A percentile compares a stretch with the other conserved stretches of the same genome.
phyloP scores from a whole-genome alignment of 1,284 basidiomycete genomes.

The Xanthoconium separans region DNA sequence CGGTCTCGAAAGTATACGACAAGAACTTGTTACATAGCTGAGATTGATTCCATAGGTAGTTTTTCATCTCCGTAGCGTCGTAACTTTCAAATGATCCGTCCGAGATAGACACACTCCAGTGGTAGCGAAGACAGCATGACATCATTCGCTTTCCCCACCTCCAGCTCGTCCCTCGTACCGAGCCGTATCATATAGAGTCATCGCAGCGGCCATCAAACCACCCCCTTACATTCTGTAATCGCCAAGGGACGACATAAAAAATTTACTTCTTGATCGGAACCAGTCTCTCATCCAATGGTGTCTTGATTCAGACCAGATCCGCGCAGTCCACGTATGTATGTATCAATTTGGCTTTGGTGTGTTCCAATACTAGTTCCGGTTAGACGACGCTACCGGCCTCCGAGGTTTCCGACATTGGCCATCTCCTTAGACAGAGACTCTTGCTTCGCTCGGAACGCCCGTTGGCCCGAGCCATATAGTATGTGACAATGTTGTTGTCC shows the following conservation, averaged over 20 bases:
- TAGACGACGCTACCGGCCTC: too few species aligned
- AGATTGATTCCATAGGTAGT: constrained; percentile 10
- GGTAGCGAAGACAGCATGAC: not conserved
- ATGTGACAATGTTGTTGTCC: too few species aligned
- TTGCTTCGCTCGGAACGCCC: not conserved
- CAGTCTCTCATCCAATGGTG: not conserved
- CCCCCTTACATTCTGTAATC: constrained; percentile 6
- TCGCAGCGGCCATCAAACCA: constrained; percentile 4
- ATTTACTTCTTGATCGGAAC: not conserved
- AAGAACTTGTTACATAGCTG: constrained; percentile 1
- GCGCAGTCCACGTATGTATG: not conserved
- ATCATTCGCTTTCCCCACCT: constrained; percentile 5
- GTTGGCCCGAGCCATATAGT: too few species aligned
- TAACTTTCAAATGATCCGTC: constrained; percentile 15
- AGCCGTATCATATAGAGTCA: too few species aligned
- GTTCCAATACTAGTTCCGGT: too few species aligned
- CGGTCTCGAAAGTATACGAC: too few species aligned
- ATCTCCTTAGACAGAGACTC: not conserved
- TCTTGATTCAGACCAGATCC: not conserved
- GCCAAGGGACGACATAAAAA: not conserved
- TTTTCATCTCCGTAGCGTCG: constrained; percentile 18
- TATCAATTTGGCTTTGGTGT: not conserved
- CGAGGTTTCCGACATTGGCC: not conserved
- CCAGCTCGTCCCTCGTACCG: not conserved
- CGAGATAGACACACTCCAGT: constrained; percentile 3